Conservation (phyloP, 768 basidiomycete genomes). For the Psilocybe sp. region DNA sequence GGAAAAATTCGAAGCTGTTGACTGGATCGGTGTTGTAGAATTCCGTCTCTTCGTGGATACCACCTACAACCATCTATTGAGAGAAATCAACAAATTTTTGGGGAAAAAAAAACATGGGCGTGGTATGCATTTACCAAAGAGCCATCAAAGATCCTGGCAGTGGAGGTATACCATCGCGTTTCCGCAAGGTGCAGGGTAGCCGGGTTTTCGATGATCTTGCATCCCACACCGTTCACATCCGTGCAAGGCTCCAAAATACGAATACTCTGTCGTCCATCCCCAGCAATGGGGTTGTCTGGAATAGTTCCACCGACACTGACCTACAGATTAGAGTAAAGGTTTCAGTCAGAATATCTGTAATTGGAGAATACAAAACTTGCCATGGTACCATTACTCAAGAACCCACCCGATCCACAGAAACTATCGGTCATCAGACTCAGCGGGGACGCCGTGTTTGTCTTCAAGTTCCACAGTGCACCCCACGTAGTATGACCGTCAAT, state of each 20-base stretch:
- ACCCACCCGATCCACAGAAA: constrained; percentile 42
- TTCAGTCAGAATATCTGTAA: too few species aligned
- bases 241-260: constrained; percentile 38
- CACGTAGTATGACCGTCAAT: constrained; percentile 43
- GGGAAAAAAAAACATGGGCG: constrained; percentile 10
- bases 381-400: constrained; percentile 40
- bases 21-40: constrained; percentile 66
- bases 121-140: constrained; percentile 29
- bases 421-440: constrained; percentile 33
- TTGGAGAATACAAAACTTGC: constrained; percentile 16
- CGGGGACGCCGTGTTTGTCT: constrained; percentile 34
- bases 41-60: constrained; percentile 31
- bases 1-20: constrained; percentile 39
- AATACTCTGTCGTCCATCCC: constrained; percentile 33
- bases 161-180: constrained; percentile 40
- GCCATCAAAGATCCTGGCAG: constrained; percentile 30
- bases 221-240: constrained; percentile 25
- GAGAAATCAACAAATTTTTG: constrained; percentile 10
- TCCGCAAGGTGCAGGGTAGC: constrained; percentile 29
- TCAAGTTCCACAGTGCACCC: constrained; percentile 41
- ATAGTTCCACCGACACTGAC: constrained; percentile 29
- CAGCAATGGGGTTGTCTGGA: constrained; percentile 23
- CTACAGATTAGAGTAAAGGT: constrained; percentile 12
- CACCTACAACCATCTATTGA: constrained; percentile 23
- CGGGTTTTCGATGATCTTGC: constrained; percentile 35